These are phyloP conservation scores for Arabidopsis hybrid DNA, from an alignment of 441 rosid species.

Conservation along the genomic window DNA sequence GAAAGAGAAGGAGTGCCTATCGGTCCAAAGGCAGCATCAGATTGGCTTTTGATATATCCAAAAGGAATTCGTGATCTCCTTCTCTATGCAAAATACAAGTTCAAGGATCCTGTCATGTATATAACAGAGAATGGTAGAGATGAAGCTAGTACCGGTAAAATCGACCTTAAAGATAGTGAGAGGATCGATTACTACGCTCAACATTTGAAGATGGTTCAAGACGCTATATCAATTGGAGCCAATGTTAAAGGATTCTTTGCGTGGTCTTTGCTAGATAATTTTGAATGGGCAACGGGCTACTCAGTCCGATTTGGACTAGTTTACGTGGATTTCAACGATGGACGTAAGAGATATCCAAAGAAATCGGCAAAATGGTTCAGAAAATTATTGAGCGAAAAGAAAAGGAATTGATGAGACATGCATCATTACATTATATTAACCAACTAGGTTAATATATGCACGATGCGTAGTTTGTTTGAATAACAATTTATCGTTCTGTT, in stretches of 20 bases:
- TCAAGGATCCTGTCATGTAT: slow-evolving; percentile 43
- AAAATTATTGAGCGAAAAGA: slow-evolving; percentile 32
- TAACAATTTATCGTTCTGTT: neutral
- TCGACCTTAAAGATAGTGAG: slow-evolving; percentile 33
- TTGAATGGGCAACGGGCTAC: slow-evolving; percentile 47
- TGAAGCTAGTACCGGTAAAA: slow-evolving; percentile 34
- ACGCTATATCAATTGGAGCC: slow-evolving; percentile 43
- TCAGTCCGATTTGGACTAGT: slow-evolving; percentile 50
- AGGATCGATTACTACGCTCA: slow-evolving; percentile 45
- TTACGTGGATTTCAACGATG: slow-evolving; percentile 45
- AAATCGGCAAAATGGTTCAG: slow-evolving; percentile 50
- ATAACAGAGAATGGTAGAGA: slow-evolving; percentile 52
- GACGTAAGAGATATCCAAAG: slow-evolving; percentile 50
- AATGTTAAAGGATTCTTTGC: slow-evolving; percentile 51
- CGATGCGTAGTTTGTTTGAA: neutral
- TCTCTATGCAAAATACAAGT: slow-evolving; percentile 46
- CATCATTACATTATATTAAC: neutral
- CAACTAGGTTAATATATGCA: neutral
- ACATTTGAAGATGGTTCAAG: slow-evolving; percentile 44
- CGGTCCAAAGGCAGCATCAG: slow-evolving; percentile 49
- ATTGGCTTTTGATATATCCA: slow-evolving; percentile 48
- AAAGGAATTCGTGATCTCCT: slow-evolving; percentile 48
- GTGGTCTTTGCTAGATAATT: slow-evolving; percentile 50
- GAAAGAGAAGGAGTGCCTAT: slow-evolving; percentile 44
- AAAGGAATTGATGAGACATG: neutral